Conservation (phyloP, 768 basidiomycete genomes). For the Lactarius trivialis region DNA sequence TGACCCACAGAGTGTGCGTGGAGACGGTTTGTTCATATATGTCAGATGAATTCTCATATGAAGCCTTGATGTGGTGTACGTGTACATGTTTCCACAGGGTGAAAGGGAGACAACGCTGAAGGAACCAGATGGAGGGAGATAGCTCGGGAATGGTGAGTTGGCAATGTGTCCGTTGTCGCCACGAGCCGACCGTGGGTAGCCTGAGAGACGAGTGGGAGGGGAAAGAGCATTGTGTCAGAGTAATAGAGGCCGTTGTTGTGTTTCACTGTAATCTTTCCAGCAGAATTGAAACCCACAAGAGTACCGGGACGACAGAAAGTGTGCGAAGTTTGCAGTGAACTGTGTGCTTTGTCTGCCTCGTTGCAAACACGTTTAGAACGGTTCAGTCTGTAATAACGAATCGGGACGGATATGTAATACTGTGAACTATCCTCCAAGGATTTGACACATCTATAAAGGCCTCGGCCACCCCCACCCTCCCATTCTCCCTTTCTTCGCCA, state of each 20-base stretch:
- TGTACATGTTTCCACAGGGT: neutral
- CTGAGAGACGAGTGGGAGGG: no score
- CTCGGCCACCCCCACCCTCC: constrained; percentile 15
- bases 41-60: constrained; percentile 9
- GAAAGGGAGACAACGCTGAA: neutral
- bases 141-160: neutral
- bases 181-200: neutral
- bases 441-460: constrained; percentile 15
- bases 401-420: neutral
- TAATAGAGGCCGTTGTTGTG: no score
- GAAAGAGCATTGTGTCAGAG: neutral
- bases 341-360: constrained; percentile 10
- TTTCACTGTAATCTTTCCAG: no score
- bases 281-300: neutral
- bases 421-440: neutral
- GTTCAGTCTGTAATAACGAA: constrained; percentile 2
- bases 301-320: neutral
- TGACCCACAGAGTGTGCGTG: neutral
- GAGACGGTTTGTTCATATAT: neutral
- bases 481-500: constrained; percentile 19
- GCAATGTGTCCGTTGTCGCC: neutral
- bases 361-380: constrained; percentile 17
- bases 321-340: neutral
- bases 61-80: neutral
- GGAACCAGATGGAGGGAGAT: neutral